A percentile compares a stretch with the other conserved stretches of the same genome.
phyloP scores from a whole-genome alignment of 805 yeast species.

The Priceomyces carsonii region DNA sequence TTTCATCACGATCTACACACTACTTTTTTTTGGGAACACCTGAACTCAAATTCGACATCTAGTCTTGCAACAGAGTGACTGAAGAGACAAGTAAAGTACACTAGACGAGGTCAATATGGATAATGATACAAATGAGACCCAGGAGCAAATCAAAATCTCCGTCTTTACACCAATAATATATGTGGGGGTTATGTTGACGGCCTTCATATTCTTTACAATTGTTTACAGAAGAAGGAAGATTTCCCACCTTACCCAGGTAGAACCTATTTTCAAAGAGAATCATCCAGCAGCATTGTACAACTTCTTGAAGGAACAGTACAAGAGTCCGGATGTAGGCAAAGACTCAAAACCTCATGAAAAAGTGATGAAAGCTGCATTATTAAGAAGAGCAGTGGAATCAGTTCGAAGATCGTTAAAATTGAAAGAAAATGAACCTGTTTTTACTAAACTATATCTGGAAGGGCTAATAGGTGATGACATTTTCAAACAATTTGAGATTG shows the following conservation, averaged over 20 bases:
- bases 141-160: constrained; percentile 33
- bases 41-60: no score
- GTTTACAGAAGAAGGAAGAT: constrained; percentile 61
- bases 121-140: constrained; percentile 16
- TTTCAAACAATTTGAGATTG: constrained; percentile 76
- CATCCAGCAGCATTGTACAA: constrained; percentile 63
- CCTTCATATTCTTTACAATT: constrained; percentile 68
- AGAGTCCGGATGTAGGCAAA: constrained; percentile 38
- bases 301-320: constrained; percentile 51
- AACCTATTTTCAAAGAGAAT: constrained; percentile 75
- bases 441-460: constrained; percentile 72
- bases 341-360: constrained; percentile 69
- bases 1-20: no score
- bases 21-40: no score
- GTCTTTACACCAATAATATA: constrained; percentile 71
- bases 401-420: constrained; percentile 79
- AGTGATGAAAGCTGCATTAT: constrained; percentile 61
- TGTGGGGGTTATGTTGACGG: constrained; percentile 64
- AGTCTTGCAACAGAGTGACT: no score
- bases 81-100: no score
- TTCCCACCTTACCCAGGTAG: constrained; percentile 53
- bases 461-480: constrained; percentile 92
- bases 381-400: constrained; percentile 77
- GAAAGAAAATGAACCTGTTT: constrained; percentile 72
- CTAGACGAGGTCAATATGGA: no score